Conservation (phyloP, 2,329 filamentous ascomycete genomes). For the Beauveria caledonica region DNA sequence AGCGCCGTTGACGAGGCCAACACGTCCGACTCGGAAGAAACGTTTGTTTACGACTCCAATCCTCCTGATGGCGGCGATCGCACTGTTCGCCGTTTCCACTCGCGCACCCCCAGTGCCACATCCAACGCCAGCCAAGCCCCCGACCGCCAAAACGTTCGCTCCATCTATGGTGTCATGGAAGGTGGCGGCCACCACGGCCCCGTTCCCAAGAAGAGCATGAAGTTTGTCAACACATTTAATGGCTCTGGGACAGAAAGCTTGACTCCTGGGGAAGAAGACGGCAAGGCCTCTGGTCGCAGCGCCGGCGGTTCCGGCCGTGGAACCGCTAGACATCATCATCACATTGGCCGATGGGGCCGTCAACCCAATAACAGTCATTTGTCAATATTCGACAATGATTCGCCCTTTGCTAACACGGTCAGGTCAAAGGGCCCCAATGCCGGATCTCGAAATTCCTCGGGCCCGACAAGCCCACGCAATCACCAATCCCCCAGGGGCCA, state of each 20-base stretch:
- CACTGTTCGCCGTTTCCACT: conserved; percentile 69
- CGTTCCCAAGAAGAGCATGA: conserved; percentile 78
- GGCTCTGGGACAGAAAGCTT: conserved; percentile 45
- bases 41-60: conserved; percentile 98
- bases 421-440: conserved; percentile 53
- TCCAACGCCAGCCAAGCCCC: conserved; percentile 66
- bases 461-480: conserved; percentile 62
- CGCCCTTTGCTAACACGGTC: conserved; percentile 63
- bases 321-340: conserved; percentile 67
- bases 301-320: conserved; percentile 55
- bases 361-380: conserved; percentile 57
- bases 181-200: conserved; percentile 29
- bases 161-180: conserved; percentile 62
- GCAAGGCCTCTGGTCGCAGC: conserved; percentile 53
- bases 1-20: conserved; percentile 93
- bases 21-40: conserved; percentile 95
- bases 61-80: conserved; percentile 61
- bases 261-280: conserved; percentile 56
- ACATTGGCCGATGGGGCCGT: conserved; percentile 65
- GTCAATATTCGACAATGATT: conserved; percentile 69
- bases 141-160: conserved; percentile 51
- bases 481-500: conserved; percentile 28
- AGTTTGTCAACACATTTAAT: conserved; percentile 77
- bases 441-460: conserved; percentile 51
- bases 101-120: conserved; percentile 86